Base-by-base conservation (phyloP, 148 eudicot species). In the Agrostemma githago region DNA sequence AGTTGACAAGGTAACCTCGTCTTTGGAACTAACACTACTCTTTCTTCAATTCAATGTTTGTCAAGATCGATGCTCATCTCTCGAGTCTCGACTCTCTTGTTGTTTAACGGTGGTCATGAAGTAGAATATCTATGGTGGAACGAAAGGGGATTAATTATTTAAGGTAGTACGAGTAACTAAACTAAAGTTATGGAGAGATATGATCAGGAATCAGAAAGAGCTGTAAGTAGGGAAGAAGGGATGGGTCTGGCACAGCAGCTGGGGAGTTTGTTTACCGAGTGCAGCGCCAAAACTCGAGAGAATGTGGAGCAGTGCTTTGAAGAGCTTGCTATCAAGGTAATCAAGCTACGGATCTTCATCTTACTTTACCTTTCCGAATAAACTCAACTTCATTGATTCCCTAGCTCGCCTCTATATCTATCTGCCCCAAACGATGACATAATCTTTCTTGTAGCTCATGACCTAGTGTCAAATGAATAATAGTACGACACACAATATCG, bases 281-380 rank as follows among this genome's bases (percentile, higher is more conserved):
- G 97, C 77, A 92, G 98, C 74, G 98, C 98, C 59, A 92, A 77
- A 85, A 90, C 97, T 59, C 90, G 97, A 77, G 89, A 88, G 81
- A 95, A 92, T 77, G 96, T 95, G 72, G 90, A 88, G 74, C 89
- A 79, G 62, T 90, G 97, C 86, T 92, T 95, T 83, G 86, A 86
- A 83, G 96, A 95, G 85, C 96, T 95, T 64, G 92, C 93, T 38
- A 77, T 92, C 61, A 92, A 95, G 97, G 98, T 92, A 84, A 74
- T 48, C 15, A 44, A 44, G 9, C 54, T 26, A 26, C 1, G 34
- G 34, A 26, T 26, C n/a, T 26, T 26, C 34, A 26, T 26, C 34
- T 26, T 26, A 0, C 34, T 26, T 26, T 1, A 26, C 34, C 34
- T 26, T 26, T 26, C 34, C 34, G 34, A 26, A 26, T 26, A 26